Evolutionary conservation across 78 protist species (phyloP).

Genomic region (Dictyostelium discoideum): DNA sequence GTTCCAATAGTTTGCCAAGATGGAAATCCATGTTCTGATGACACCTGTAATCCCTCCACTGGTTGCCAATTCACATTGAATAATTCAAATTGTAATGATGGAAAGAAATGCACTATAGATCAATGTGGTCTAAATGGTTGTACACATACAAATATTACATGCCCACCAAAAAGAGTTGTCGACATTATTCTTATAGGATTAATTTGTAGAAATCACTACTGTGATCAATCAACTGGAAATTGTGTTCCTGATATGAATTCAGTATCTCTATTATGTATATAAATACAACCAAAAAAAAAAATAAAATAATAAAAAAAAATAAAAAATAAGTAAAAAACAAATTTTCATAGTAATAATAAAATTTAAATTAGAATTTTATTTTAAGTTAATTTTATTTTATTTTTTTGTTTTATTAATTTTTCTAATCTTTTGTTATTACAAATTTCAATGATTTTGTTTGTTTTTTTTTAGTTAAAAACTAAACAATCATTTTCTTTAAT

Average conservation of each 20-base stretch:
- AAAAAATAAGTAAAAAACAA: too few relatives aligned
- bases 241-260: neutral
- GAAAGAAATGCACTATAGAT: neutral
- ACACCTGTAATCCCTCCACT: conserved; percentile 2
- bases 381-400: neutral
- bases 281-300: too few relatives aligned
- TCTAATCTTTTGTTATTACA: neutral
- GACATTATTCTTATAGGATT: neutral
- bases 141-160: neutral
- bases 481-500: too few relatives aligned
- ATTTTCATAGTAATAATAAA: too few relatives aligned
- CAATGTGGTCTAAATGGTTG: neutral
- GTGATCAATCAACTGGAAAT: neutral
- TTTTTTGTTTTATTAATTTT: neutral
- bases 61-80: conserved; percentile 19
- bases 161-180: neutral
- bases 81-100: neutral
- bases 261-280: too few relatives aligned
- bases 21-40: neutral
- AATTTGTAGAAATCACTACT: neutral
- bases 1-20: neutral
- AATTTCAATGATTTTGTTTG: neutral
- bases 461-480: neutral
- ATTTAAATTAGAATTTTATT: too few relatives aligned
- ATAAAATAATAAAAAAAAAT: too few relatives aligned